Base-by-base conservation (phyloP, 371 early-diverging fungal species). In the Apophysomyces ossiformis region DNA sequence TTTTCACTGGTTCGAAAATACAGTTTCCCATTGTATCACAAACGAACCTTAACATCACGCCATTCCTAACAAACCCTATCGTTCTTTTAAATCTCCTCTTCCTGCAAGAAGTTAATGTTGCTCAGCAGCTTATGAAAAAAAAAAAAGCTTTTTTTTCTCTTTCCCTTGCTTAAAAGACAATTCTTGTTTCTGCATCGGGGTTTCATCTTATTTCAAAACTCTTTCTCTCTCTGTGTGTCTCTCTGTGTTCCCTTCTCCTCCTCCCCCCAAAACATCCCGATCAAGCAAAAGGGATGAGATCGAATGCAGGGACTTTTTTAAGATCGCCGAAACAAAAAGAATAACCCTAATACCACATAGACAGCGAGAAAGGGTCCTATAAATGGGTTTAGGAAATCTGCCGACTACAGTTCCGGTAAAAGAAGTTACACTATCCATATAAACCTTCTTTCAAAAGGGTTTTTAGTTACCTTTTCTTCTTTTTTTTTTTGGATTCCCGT, bases 21-120 rank as follows among this genome's bases (percentile, higher is more conserved):
- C 21, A 16, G 9, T 50, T 50, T 50, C 32, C 32, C 32, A 26
- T 50, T 50, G 54, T 50, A 21, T 9, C 21, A 50, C 54, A 50
- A 50, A 50, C 54, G 21, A 50, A 50, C n/a, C 54, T 50, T 50
- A 50, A 50, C 54, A 50, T 50, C 54, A 50, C 54, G 54, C 54
- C 54, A 50, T 50, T 21, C 54, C 21, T 26, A 1, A 26, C 32
- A 26, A 26, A 26, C 54, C 18, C 54, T 50, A 26, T 50, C 54
- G 8, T 18, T 50, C 21, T 50, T 50, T 50, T 50, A 41, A 50
- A 50, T 50, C 54, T 50, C 54, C 54, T 50, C 54, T 50, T 50
- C 54, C 54, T 50, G 54, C 54, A 50, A 50, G 54, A 41, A 21
- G 9, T 26, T 50, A 50, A 50, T 50, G 54, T 50, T 50, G 54